Evolutionary conservation across 1,139 yeast species (phyloP), one percentile per base, ranked within the genome.

Genomic region (Geotrichum cucujoidarum): DNA sequence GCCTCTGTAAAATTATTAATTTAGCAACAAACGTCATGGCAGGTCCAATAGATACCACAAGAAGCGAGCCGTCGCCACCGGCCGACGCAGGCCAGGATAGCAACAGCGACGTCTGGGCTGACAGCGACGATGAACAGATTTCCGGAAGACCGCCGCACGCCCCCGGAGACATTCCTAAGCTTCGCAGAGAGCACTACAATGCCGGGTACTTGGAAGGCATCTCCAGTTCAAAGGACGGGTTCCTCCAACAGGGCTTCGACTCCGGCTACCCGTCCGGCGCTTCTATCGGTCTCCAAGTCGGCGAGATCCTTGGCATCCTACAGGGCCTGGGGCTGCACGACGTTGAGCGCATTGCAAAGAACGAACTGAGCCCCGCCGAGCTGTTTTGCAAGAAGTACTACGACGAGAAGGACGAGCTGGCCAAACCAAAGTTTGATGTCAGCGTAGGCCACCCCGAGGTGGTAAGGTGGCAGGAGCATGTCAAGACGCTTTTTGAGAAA

Each of bases 131-230:
- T 11, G n/a, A 21, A 13, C 14, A 21, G 4, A 13, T 6, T 6
- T 17, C 24, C 4, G 2, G 17, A 31, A 17, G 34, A 3, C 34
- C 13, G 5, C 3, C 8, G 17, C 4, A 24, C 17, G 30, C 35
- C 5, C 35, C 29, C 8, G 45, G 45, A 20, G 47, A 43, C 21
- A 20, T 43, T 10, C 47, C 50, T 16, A 40, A 43, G 24, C 44
- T 47, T 3, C 65, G 77, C 54, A 69, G 94, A 39, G 74, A 73
- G n/a, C 97, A 90, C 60, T 74, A 73, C 20, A 86, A 86, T 55
- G 83, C 83, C 52, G 97, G 97, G 0, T 90, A 87, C 59, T 66
- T 87, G 2, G 96, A 85, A 53, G 97, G 97, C 0, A 64, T 89
- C 5, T 71, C 86, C 0, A 66, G 66, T n/a, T 78, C 88, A 2